Evolutionary conservation across 768 basidiomycete genomes (phyloP).

Genomic region (Mycena alexandri): DNA sequence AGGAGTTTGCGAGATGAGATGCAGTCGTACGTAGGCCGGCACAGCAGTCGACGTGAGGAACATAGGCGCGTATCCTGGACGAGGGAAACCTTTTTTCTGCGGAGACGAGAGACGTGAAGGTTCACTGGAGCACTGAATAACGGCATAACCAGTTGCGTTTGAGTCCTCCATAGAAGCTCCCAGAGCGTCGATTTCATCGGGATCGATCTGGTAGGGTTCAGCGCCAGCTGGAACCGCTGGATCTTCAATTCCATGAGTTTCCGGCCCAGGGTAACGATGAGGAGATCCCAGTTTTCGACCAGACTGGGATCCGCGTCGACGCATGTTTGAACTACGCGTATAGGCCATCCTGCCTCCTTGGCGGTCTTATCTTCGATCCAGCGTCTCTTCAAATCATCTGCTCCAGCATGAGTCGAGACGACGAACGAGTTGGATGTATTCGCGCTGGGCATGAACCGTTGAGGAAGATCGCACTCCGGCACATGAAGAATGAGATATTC

Average conservation of each 20-base stretch:
- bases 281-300: slow-evolving; percentile 62
- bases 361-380: slow-evolving; percentile 87
- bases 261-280: slow-evolving; percentile 68
- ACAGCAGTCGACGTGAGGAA: slow-evolving; percentile 78
- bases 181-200: slow-evolving; percentile 66
- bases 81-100: slow-evolving; percentile 55
- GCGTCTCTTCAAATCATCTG: slow-evolving; percentile 73
- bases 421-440: slow-evolving; percentile 81
- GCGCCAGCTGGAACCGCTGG: slow-evolving; percentile 29
- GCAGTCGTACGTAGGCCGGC: slow-evolving; percentile 86
- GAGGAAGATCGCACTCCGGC: slow-evolving; percentile 90
- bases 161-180: slow-evolving; percentile 63
- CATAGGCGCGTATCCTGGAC: slow-evolving; percentile 71
- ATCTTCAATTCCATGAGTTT: slow-evolving; percentile 63
- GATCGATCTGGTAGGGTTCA: slow-evolving; percentile 51
- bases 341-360: slow-evolving; percentile 88
- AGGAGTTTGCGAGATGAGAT: slow-evolving; percentile 81
- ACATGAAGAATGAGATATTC: slow-evolving; percentile 87
- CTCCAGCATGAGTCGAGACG: slow-evolving; percentile 72
- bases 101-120: slow-evolving; percentile 75
- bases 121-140: slow-evolving; percentile 73
- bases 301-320: slow-evolving; percentile 51
- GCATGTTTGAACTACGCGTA: slow-evolving; percentile 73
- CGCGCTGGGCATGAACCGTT: slow-evolving; percentile 71
- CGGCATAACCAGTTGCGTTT: slow-evolving; percentile 68